Percentiles rank a stretch among this genome's conserved stretches.
phyloP scores from a whole-genome alignment of 306 rosid genomes.

The Cucurbita ficifolia region DNA sequence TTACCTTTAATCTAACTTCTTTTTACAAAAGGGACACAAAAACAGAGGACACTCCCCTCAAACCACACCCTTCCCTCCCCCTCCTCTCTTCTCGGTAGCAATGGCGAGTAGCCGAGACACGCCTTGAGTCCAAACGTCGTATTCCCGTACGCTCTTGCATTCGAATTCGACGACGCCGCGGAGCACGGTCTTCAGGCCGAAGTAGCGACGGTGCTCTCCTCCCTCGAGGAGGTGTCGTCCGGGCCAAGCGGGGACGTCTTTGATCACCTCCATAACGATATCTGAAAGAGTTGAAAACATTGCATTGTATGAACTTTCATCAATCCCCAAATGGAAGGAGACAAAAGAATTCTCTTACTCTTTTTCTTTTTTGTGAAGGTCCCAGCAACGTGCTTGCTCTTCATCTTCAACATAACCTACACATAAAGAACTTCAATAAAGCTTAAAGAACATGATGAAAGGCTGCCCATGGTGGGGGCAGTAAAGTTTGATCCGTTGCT shows the following conservation, averaged over 20 bases:
- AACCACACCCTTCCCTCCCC: not conserved
- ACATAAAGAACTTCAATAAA: constrained; percentile 27
- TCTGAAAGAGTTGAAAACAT: constrained; percentile 30
- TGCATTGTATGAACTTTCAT: constrained; percentile 29
- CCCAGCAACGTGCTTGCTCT: constrained; percentile 99
- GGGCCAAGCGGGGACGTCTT: constrained; percentile 85
- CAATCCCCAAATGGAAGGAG: constrained; percentile 69
- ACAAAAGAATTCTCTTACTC: constrained; percentile 81
- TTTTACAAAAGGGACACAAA: constrained; percentile 6
- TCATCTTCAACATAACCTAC: constrained; percentile 97
- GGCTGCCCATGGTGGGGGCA: not conserved
- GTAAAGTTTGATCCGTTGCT: constrained; percentile 6
- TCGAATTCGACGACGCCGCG: constrained; percentile 82
- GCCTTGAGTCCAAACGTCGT: constrained; percentile 87
- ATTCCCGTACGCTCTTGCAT: constrained; percentile 57
- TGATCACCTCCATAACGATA: constrained; percentile 63
- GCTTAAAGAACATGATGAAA: too few species aligned
- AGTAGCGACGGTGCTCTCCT: constrained; percentile 79
- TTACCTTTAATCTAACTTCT: constrained; percentile 22
- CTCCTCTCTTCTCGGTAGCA: constrained; percentile 43
- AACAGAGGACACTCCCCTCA: not conserved
- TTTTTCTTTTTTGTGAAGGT: constrained; percentile 99
- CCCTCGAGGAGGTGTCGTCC: constrained; percentile 88
- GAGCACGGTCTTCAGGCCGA: constrained; percentile 57
- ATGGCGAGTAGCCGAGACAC: constrained; percentile 62